These are phyloP conservation scores for Polyporus tsugae DNA, from an alignment of 1,284 basidiomycete species.

Conservation along the genomic window DNA sequence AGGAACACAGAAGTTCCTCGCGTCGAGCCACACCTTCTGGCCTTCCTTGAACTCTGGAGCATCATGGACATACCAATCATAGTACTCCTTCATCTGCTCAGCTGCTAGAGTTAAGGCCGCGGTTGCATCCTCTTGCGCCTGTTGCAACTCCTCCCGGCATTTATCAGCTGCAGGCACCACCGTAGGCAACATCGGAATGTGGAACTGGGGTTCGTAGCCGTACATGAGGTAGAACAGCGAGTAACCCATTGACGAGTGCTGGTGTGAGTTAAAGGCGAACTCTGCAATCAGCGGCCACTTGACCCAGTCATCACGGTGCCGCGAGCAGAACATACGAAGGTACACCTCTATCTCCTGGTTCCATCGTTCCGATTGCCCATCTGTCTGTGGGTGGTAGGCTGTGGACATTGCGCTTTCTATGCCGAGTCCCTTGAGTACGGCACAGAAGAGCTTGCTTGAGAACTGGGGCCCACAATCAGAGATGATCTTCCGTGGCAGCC, in stretches of 20 bases:
- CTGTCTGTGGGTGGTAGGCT: slow-evolving; percentile 41
- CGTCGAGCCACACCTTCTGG: too few relatives aligned
- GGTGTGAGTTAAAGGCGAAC: neutral
- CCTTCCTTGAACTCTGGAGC: too few relatives aligned
- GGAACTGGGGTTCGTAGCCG: neutral
- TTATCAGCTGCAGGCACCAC: neutral
- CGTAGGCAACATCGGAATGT: neutral
- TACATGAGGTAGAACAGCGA: slow-evolving; percentile 1
- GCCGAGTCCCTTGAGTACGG: slow-evolving; percentile 19
- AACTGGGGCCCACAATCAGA: slow-evolving; percentile 49
- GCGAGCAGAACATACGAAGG: slow-evolving; percentile 25
- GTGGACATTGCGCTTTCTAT: slow-evolving; percentile 29
- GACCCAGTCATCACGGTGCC: slow-evolving; percentile 12
- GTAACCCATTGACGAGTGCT: neutral
- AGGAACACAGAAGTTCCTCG: too few relatives aligned
- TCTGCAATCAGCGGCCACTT: slow-evolving; percentile 6
- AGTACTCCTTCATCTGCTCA: too few relatives aligned
- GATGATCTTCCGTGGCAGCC: slow-evolving; percentile 43
- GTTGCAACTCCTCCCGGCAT: too few relatives aligned
- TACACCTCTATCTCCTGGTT: slow-evolving; percentile 42
- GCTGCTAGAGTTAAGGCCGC: too few relatives aligned
- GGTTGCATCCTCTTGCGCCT: too few relatives aligned
- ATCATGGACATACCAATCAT: too few relatives aligned
- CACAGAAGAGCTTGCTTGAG: slow-evolving; percentile 24
- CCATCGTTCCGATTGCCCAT: slow-evolving; percentile 43